Percentiles rank a stretch among this genome's conserved stretches.
Evolutionary conservation across 2,329 filamentous ascomycete genomes (phyloP).

Genomic region (Phialocephala subalpina): DNA sequence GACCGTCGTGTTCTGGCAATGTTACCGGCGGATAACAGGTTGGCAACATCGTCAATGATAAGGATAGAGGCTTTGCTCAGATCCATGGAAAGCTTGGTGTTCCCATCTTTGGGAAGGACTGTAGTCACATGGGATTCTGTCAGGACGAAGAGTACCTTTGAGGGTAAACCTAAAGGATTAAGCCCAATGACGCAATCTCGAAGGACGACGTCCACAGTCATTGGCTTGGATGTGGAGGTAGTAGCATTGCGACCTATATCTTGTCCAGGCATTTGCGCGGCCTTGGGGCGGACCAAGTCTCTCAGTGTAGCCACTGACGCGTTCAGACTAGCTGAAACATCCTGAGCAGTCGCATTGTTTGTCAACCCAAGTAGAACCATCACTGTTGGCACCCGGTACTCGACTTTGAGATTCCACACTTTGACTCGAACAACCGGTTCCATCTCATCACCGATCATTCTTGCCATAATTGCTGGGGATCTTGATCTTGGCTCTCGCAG

Average conservation of each 20-base stretch:
- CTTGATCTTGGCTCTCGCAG: conserved; percentile 38
- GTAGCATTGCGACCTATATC: conserved; percentile 19
- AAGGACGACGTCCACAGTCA: conserved; percentile 77
- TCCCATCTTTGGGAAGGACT: conserved; percentile 69
- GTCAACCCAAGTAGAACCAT: conserved; percentile 80
- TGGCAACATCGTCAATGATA: conserved; percentile 77
- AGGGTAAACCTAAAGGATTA: conserved; percentile 77
- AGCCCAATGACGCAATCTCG: conserved; percentile 84
- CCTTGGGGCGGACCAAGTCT: conserved; percentile 62
- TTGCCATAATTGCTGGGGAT: conserved; percentile 80
- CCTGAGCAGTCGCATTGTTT: conserved; percentile 72
- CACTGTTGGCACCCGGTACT: conserved; percentile 86
- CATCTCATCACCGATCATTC: conserved; percentile 93
- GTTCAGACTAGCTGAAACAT: conserved; percentile 78
- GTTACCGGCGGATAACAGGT: conserved; percentile 42
- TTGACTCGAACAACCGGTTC: conserved; percentile 91
- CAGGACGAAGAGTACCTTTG: conserved; percentile 81
- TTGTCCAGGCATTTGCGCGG: conserved; percentile 31
- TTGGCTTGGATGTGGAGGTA: conserved; percentile 56
- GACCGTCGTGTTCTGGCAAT: conserved; percentile 31
- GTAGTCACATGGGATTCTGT: conserved; percentile 80
- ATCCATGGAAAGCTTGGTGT: conserved; percentile 69
- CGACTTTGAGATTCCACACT: conserved; percentile 82
- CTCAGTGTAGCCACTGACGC: conserved; percentile 82
- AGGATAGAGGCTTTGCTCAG: conserved; percentile 85